These are phyloP conservation scores for Quercus aquifolioides DNA, from an alignment of 306 rosid genomes.

Conservation along the genomic window DNA sequence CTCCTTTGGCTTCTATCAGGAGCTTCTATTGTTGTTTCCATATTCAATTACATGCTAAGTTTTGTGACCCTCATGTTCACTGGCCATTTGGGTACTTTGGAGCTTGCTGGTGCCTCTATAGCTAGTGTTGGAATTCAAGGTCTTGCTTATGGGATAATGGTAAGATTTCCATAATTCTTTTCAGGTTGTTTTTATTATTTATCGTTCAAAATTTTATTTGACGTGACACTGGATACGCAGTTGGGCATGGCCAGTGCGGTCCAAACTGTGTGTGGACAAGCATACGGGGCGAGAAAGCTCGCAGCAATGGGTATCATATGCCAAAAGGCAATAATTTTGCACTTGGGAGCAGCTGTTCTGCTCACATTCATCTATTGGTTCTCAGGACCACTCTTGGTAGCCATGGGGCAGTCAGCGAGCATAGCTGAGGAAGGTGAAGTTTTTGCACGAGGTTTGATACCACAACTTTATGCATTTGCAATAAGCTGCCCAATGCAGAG, in stretches of 20 bases:
- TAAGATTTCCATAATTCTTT: slow-evolving; percentile 1
- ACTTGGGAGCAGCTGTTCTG: slow-evolving; percentile 59
- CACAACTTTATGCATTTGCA: slow-evolving; percentile 69
- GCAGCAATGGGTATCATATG: slow-evolving; percentile 59
- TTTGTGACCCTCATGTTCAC: slow-evolving; percentile 55
- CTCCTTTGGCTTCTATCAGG: slow-evolving; percentile 61
- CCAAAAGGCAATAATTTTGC: slow-evolving; percentile 65
- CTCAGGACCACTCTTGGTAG: slow-evolving; percentile 44
- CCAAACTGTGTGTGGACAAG: slow-evolving; percentile 80
- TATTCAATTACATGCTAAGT: slow-evolving; percentile 44
- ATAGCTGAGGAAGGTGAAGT: slow-evolving; percentile 47
- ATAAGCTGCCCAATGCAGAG: slow-evolving; percentile 72
- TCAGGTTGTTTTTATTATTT: no score
- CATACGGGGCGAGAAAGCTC: slow-evolving; percentile 60
- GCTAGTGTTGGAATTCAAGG: slow-evolving; percentile 76
- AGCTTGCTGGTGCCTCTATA: slow-evolving; percentile 72
- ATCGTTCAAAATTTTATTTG: not conserved
- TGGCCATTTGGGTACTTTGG: slow-evolving; percentile 63
- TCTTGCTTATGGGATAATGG: slow-evolving; percentile 80
- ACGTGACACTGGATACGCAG: slow-evolving; percentile 20
- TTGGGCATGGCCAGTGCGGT: slow-evolving; percentile 82
- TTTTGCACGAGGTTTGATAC: slow-evolving; percentile 54
- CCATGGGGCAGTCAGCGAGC: slow-evolving; percentile 44
- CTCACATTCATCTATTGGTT: slow-evolving; percentile 62
- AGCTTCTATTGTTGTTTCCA: slow-evolving; percentile 37